A percentile compares a stretch with the other conserved stretches of the same genome.
Conservation (phyloP, 1,284 basidiomycete species). For the Leccinum huronense region DNA sequence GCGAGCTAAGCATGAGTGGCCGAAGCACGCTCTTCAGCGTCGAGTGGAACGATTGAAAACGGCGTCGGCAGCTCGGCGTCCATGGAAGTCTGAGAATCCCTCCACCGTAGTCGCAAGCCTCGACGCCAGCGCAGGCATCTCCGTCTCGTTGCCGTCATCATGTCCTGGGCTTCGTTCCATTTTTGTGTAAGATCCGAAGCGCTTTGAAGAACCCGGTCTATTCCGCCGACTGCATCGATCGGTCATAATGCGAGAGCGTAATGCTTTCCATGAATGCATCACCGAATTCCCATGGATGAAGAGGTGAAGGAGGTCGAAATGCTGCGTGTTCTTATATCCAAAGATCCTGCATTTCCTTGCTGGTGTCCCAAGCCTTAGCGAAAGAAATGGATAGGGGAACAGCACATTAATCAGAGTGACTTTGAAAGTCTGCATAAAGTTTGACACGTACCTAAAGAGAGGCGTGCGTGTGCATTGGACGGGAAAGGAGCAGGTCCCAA, state of each 20-base stretch:
- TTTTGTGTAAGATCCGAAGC: conserved; percentile 56
- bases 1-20: conserved; percentile 55
- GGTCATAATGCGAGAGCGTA: conserved; percentile 64
- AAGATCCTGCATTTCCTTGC: conserved; percentile 45
- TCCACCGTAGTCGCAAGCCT: conserved; percentile 57
- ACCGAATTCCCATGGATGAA: conserved; percentile 53
- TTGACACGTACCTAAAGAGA: conserved; percentile 51
- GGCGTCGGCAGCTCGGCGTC: conserved; percentile 47
- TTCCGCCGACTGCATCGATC: conserved; percentile 61
- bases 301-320: conserved; percentile 44
- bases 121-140: conserved; percentile 46
- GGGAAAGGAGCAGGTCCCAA: conserved; percentile 72
- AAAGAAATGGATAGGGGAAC: neutral
- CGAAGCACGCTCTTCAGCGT: conserved; percentile 46
- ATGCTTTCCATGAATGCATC: conserved; percentile 69
- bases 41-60: conserved; percentile 33
- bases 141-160: conserved; percentile 46
- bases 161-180: conserved; percentile 43
- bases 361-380: conserved; percentile 52
- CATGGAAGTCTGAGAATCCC: conserved; percentile 71
- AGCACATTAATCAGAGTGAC: neutral
- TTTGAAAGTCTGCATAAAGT: neutral
- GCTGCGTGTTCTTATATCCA: conserved; percentile 51
- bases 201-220: conserved; percentile 67
- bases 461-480: conserved; percentile 53